A percentile compares a stretch with the other conserved stretches of the same genome.
Evolutionary conservation across 306 rosid genomes (phyloP).

Genomic region (Styphnolobium japonicum): DNA sequence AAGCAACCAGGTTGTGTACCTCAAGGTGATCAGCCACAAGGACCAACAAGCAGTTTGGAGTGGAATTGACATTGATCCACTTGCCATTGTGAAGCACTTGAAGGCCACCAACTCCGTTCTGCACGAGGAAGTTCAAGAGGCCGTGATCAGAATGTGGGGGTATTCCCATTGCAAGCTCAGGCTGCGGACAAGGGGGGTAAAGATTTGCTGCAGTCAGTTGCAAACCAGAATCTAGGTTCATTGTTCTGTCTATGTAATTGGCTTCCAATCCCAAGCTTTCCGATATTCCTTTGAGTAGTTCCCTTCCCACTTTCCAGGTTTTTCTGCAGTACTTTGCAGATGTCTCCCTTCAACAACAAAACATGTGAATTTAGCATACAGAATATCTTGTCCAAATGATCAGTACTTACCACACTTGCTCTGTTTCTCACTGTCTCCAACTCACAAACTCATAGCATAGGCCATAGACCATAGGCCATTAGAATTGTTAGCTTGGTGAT

Average conservation of each 20-base stretch:
- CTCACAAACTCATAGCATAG: neutral
- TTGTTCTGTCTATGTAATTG: conserved; percentile 22
- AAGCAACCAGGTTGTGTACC: conserved; percentile 28
- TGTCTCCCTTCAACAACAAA: conserved; percentile 33
- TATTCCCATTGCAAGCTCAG: conserved; percentile 64
- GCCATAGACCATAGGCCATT: too few relatives aligned
- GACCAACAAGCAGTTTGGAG: conserved; percentile 49
- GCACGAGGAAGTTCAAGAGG: conserved; percentile 49
- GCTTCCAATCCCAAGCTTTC: conserved; percentile 52
- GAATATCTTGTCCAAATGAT: neutral
- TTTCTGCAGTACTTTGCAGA: conserved; percentile 38
- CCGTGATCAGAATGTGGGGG: conserved; percentile 76
- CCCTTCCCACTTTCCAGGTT: conserved; percentile 38
- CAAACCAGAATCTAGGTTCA: conserved; percentile 45
- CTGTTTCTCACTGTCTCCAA: neutral
- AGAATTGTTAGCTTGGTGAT: too few relatives aligned
- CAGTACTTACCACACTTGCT: neutral
- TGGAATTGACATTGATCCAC: conserved; percentile 56
- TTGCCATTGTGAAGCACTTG: conserved; percentile 57
- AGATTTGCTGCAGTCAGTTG: conserved; percentile 47
- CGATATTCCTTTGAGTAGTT: conserved; percentile 55
- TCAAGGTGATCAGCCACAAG: conserved; percentile 64
- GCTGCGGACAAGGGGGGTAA: conserved; percentile 70
- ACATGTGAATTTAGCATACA: neutral
- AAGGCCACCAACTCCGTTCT: conserved; percentile 62